phyloP scores from a whole-genome alignment of 208 protist species.

The Acanthamoeba royreba region DNA sequence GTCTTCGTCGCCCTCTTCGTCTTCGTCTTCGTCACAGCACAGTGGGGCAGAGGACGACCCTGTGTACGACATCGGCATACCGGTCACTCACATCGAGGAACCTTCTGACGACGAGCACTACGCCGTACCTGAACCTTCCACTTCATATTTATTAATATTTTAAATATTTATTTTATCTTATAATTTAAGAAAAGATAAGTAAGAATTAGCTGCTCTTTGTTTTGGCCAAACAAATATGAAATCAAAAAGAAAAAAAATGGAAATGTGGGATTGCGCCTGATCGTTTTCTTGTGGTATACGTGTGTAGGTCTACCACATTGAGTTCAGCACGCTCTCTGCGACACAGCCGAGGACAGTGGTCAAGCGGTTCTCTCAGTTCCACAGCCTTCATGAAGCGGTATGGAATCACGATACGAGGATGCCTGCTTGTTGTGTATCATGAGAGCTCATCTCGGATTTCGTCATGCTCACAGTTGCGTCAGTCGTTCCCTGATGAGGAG shows the following conservation, averaged over 20 bases:
- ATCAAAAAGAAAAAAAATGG: neutral
- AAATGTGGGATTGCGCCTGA: neutral
- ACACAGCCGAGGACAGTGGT: neutral
- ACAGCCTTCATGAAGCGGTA: neutral
- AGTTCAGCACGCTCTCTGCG: neutral
- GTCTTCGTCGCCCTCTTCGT: neutral
- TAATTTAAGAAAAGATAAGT: neutral
- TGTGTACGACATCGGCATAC: slow-evolving; percentile 8
- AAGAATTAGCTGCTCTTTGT: too few relatives aligned
- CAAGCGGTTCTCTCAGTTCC: slow-evolving; percentile 1
- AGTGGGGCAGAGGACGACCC: neutral
- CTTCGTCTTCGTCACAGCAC: neutral
- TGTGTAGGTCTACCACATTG: neutral
- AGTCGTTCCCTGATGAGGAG: neutral
- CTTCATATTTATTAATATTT: neutral
- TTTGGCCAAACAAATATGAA: neutral
- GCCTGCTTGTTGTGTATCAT: neutral
- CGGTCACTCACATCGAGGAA: neutral
- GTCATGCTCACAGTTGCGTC: neutral
- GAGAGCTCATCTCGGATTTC: neutral
- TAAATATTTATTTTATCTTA: neutral
- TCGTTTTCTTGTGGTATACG: neutral
- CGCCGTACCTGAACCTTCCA: neutral
- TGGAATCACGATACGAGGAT: neutral
- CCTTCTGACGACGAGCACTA: neutral